phyloP scores from a whole-genome alignment of 1,284 basidiomycete species.

The Moesziomyces parantarcticus region DNA sequence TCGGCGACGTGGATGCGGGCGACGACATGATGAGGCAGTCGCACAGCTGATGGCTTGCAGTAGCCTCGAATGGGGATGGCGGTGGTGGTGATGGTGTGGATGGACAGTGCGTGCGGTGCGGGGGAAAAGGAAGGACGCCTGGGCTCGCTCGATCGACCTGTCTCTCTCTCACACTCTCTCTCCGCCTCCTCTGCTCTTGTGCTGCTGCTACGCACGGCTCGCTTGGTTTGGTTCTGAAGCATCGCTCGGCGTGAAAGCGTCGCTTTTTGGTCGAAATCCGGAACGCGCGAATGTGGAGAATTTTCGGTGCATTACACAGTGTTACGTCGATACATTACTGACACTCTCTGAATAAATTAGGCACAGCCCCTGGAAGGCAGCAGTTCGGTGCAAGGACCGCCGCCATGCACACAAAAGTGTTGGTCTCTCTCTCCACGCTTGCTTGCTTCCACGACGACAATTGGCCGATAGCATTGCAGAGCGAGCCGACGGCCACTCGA shows the following conservation, averaged over 20 bases:
- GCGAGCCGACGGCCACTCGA: too few species aligned
- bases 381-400: neutral
- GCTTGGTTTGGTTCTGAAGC: too few species aligned
- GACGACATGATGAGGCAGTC: conserved; percentile 20
- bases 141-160: too few species aligned
- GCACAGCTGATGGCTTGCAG: neutral
- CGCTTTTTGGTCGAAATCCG: conserved; percentile 2
- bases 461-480: too few species aligned
- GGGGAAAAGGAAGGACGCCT: too few species aligned
- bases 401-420: conserved; percentile 18
- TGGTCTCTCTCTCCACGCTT: conserved; percentile 8
- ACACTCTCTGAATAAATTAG: too few species aligned
- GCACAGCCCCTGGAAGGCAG: too few species aligned
- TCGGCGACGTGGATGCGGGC: too few species aligned
- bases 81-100: neutral
- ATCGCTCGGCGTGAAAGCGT: conserved; percentile 40
- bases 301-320: too few species aligned
- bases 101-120: neutral
- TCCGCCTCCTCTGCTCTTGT: neutral
- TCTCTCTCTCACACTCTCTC: too few species aligned
- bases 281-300: neutral
- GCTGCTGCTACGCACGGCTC: conserved; percentile 7
- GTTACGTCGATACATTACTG: too few species aligned
- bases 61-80: neutral
- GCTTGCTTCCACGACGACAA: too few species aligned